Conservation (phyloP, 2,329 filamentous ascomycete genomes). For the Macroventuria anomochaeta region DNA sequence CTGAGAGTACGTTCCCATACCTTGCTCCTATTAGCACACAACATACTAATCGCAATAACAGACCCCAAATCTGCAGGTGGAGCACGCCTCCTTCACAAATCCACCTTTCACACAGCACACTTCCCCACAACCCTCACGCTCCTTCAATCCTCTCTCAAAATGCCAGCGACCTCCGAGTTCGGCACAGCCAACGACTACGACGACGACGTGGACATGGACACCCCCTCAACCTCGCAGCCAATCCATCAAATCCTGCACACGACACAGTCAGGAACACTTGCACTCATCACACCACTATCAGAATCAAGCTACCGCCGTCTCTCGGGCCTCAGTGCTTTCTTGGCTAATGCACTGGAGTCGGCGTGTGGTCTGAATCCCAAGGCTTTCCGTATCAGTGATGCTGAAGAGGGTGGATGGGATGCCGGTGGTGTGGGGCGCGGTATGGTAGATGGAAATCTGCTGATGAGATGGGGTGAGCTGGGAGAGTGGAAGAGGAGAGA, state of each 20-base stretch:
- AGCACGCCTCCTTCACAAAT: slow-evolving; percentile 82
- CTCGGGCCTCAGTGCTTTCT: slow-evolving; percentile 78
- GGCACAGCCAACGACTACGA: slow-evolving; percentile 36
- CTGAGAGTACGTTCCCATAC: slow-evolving; percentile 72
- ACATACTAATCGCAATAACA: slow-evolving; percentile 46
- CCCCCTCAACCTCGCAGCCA: slow-evolving; percentile 9
- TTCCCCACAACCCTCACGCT: slow-evolving; percentile 76
- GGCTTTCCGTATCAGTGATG: slow-evolving; percentile 69
- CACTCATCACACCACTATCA: slow-evolving; percentile 76
- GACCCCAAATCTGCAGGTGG: slow-evolving; percentile 94
- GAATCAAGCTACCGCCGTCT: slow-evolving; percentile 86
- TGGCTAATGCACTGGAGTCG: slow-evolving; percentile 77
- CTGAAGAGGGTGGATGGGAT: slow-evolving; percentile 44
- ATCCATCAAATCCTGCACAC: slow-evolving; percentile 45
- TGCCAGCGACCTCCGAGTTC: slow-evolving; percentile 46
- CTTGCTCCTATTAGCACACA: not conserved
- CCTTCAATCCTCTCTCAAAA: slow-evolving; percentile 69
- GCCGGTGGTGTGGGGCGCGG: slow-evolving; percentile 61
- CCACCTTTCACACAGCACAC: slow-evolving; percentile 87
- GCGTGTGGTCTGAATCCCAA: slow-evolving; percentile 83
- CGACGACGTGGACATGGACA: slow-evolving; percentile 40
- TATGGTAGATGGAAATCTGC: slow-evolving; percentile 78
- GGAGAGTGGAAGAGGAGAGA: slow-evolving; percentile 74
- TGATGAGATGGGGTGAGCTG: slow-evolving; percentile 78
- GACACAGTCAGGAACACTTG: slow-evolving; percentile 72